These are phyloP conservation scores for Metschnikowia matae DNA, from an alignment of 805 yeast genomes.

Conservation along the genomic window DNA sequence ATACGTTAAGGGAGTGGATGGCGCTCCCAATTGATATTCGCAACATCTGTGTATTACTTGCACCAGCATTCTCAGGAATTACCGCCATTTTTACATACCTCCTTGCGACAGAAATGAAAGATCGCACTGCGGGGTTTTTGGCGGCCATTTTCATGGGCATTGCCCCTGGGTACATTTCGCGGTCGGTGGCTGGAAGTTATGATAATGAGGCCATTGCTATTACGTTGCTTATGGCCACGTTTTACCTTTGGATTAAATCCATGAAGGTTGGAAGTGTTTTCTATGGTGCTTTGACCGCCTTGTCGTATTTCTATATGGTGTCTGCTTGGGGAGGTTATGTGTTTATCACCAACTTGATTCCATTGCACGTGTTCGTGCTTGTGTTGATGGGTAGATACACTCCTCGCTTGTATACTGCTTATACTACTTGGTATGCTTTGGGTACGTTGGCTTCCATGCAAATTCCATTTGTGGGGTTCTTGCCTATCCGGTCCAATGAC, in stretches of 20 bases:
- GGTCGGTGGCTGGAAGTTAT: conserved; percentile 98
- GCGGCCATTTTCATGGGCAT: conserved; percentile 95
- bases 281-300: conserved; percentile 78
- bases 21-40: conserved; percentile 90
- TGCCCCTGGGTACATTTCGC: conserved; percentile 96
- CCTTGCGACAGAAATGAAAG: conserved; percentile 86
- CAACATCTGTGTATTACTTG: conserved; percentile 91
- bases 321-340: conserved; percentile 99
- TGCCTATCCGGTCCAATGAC: conserved; percentile 95
- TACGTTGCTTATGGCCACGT: conserved; percentile 90
- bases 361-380: conserved; percentile 87
- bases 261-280: conserved; percentile 85
- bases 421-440: conserved; percentile 93
- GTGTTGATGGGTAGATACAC: conserved; percentile 92
- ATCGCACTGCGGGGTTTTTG: conserved; percentile 80
- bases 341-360: conserved; percentile 95
- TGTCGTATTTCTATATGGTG: conserved; percentile 96
- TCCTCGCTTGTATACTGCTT: conserved; percentile 79
- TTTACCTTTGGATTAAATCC: conserved; percentile 93
- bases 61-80: conserved; percentile 92
- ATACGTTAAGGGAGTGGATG: conserved; percentile 51
- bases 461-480: conserved; percentile 96
- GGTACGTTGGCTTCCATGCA: conserved; percentile 99
- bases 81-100: conserved; percentile 88
- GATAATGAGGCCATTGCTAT: conserved; percentile 99